phyloP scores from a whole-genome alignment of 345 rosid genomes.

The Raphanus sativus region DNA sequence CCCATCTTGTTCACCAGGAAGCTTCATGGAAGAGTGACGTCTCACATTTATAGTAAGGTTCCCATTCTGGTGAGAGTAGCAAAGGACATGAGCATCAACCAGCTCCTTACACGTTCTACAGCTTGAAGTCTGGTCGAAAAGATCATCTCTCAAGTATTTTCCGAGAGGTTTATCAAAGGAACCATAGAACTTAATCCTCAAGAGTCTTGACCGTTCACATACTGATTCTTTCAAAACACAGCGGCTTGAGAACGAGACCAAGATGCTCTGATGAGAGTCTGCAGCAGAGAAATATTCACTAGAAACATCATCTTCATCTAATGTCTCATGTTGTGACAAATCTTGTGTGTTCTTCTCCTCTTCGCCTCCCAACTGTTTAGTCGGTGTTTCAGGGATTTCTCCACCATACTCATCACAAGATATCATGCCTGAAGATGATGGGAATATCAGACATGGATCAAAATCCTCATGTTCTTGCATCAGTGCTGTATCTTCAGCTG shows the following conservation, averaged over 20 bases:
- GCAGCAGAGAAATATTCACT: slow-evolving; percentile 71
- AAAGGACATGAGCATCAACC: slow-evolving; percentile 82
- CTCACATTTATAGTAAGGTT: slow-evolving; percentile 90
- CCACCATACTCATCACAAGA: slow-evolving; percentile 8
- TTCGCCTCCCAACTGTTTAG: slow-evolving; percentile 42
- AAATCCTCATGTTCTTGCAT: slow-evolving; percentile 42
- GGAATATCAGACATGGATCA: slow-evolving; percentile 40
- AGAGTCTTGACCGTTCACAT: slow-evolving; percentile 89
- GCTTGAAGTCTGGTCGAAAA: slow-evolving; percentile 69
- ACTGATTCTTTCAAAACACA: slow-evolving; percentile 76
- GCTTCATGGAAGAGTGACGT: slow-evolving; percentile 58
- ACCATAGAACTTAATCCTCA: slow-evolving; percentile 94
- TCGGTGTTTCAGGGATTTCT: slow-evolving; percentile 38
- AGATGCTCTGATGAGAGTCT: slow-evolving; percentile 85
- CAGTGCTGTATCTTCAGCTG: slow-evolving; percentile 18
- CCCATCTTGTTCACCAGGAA: slow-evolving; percentile 91
- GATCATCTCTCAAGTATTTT: slow-evolving; percentile 74
- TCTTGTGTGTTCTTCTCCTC: slow-evolving; percentile 26
- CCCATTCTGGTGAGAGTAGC: slow-evolving; percentile 98
- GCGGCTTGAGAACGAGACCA: slow-evolving; percentile 89
- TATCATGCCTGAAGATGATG: not conserved
- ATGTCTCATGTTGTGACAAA: slow-evolving; percentile 42
- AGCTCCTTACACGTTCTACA: slow-evolving; percentile 80
- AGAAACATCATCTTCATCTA: slow-evolving; percentile 54
- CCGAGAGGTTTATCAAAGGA: slow-evolving; percentile 97